These are phyloP conservation scores for Parsonsia alboflavescens DNA, from an alignment of 257 asterid species.

Conservation along the genomic window DNA sequence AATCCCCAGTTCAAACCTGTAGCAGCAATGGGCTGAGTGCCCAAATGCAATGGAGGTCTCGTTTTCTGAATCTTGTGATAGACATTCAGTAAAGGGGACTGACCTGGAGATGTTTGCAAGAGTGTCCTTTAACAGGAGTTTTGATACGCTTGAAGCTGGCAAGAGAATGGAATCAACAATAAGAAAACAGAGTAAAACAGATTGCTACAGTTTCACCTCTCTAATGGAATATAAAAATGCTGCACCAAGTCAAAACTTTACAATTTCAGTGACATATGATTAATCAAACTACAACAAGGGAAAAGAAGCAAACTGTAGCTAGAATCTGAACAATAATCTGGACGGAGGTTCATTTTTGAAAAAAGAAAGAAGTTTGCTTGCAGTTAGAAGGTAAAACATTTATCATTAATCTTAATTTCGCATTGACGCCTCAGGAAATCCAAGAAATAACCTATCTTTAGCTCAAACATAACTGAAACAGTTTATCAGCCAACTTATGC, in stretches of 20 bases:
- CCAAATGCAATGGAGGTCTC: not conserved
- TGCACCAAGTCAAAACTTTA: not conserved
- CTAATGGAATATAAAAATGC: not conserved
- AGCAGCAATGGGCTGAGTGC: constrained; percentile 1
- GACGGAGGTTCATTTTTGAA: not conserved
- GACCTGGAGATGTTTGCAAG: constrained; percentile 95
- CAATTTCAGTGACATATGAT: not conserved
- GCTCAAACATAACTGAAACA: not conserved
- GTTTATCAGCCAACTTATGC: not conserved
- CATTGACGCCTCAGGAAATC: not conserved
- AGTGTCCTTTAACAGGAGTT: constrained; percentile 83
- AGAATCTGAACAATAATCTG: not conserved
- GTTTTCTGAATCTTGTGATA: constrained; percentile 3
- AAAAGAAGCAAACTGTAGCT: not conserved
- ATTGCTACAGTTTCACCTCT: not conserved
- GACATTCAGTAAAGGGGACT: constrained; percentile 13
- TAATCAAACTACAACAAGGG: not conserved
- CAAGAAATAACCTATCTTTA: not conserved
- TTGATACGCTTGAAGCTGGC: constrained; percentile 70
- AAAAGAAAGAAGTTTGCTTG: not conserved
- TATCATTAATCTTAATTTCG: not conserved
- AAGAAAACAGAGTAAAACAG: not conserved
- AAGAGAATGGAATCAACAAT: constrained; percentile 13
- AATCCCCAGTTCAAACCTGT: not conserved
- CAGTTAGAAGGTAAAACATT: not conserved